phyloP scores from a whole-genome alignment of 306 rosid species.

The Vigna nakashimae region DNA sequence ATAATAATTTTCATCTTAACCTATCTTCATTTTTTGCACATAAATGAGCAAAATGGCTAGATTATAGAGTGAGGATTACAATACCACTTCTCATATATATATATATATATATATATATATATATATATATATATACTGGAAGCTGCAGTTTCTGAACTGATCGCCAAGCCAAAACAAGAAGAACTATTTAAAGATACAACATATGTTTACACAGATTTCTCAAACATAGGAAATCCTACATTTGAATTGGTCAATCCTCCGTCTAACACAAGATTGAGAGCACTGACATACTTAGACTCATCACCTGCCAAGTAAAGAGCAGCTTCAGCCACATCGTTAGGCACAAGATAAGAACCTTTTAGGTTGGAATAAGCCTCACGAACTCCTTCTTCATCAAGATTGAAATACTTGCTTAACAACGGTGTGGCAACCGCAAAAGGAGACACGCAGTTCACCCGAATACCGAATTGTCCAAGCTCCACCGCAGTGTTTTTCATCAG shows the following conservation, averaged over 20 bases:
- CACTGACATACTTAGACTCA: slow-evolving; percentile 59
- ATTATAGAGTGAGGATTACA: too few species aligned
- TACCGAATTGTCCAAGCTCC: slow-evolving; percentile 55
- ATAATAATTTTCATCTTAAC: too few species aligned
- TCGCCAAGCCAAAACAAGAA: too few species aligned
- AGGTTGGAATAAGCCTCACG: slow-evolving; percentile 32
- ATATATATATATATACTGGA: too few species aligned
- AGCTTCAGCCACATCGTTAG: slow-evolving; percentile 62
- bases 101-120: too few species aligned
- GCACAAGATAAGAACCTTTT: slow-evolving; percentile 36
- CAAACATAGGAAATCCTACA: slow-evolving; percentile 1
- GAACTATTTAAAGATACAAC: too few species aligned
- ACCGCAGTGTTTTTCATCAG: slow-evolving; percentile 48
- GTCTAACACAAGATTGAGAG: slow-evolving; percentile 53
- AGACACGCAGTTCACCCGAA: slow-evolving; percentile 59
- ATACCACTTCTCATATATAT: too few species aligned
- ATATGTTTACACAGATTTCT: too few species aligned
- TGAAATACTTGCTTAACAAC: background rate
- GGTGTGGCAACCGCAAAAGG: slow-evolving; percentile 47
- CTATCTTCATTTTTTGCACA: too few species aligned
- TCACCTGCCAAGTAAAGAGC: slow-evolving; percentile 59
- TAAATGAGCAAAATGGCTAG: too few species aligned
- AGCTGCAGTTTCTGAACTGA: too few species aligned
- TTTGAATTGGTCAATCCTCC: slow-evolving; percentile 47
- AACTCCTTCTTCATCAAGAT: slow-evolving; percentile 34